These are phyloP conservation scores for Marasmius fiardii DNA, from an alignment of 1,284 basidiomycete species.

Conservation along the genomic window DNA sequence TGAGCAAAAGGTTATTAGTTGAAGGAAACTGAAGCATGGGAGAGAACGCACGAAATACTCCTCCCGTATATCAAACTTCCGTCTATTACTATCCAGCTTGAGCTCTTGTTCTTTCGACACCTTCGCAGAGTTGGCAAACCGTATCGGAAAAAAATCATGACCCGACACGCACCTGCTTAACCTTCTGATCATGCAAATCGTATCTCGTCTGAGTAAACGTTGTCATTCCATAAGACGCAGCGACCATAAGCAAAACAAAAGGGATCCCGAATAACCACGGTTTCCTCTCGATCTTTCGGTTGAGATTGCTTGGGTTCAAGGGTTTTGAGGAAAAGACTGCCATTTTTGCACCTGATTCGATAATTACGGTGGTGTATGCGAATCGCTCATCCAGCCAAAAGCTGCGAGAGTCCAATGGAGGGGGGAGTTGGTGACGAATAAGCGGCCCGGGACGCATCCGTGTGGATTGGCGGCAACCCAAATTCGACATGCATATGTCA, in stretches of 20 bases:
- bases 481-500: too few species aligned
- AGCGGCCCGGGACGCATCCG: too few species aligned
- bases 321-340: slow-evolving; percentile 67
- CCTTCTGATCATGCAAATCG: slow-evolving; percentile 81
- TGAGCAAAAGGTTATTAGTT: not conserved
- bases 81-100: slow-evolving; percentile 74
- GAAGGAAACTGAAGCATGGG: not conserved
- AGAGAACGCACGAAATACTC: slow-evolving; percentile 85
- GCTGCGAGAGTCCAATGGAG: too few species aligned
- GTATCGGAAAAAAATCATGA: too few species aligned
- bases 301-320: slow-evolving; percentile 41
- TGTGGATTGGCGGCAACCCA: too few species aligned
- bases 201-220: slow-evolving; percentile 90
- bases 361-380: not conserved
- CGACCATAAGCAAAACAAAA: slow-evolving; percentile 84
- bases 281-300: slow-evolving; percentile 48
- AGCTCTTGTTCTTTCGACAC: slow-evolving; percentile 86
- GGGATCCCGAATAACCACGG: slow-evolving; percentile 83
- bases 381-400: not conserved
- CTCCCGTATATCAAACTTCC: slow-evolving; percentile 89
- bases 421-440: too few species aligned
- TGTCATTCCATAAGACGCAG: slow-evolving; percentile 82
- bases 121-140: too few species aligned
- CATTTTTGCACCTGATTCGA: not conserved
- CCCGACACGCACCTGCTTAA: slow-evolving; percentile 71